Evolutionary conservation across 1,284 basidiomycete genomes (phyloP).

Genomic region (Malassezia brasiliensis): DNA sequence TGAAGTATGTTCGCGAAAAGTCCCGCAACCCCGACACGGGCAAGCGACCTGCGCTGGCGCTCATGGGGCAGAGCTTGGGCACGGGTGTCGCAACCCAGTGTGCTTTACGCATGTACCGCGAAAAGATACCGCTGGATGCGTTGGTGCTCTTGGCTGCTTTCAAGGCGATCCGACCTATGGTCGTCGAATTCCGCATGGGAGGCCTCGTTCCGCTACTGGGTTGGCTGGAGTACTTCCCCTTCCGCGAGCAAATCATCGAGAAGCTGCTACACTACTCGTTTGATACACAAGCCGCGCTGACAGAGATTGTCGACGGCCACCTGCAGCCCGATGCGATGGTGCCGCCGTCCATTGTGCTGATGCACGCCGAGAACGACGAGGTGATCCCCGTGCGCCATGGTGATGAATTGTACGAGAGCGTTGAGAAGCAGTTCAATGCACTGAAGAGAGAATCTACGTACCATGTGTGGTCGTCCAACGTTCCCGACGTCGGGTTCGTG

Average conservation of each 20-base stretch:
- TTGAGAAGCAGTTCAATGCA: background rate
- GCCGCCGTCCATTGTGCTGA: slow-evolving; percentile 62
- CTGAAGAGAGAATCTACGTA: background rate
- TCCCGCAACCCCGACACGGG: slow-evolving; percentile 1
- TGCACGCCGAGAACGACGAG: slow-evolving; percentile 69
- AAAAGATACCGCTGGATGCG: slow-evolving; percentile 53
- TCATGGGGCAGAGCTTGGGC: slow-evolving; percentile 73
- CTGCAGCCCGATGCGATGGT: slow-evolving; percentile 51
- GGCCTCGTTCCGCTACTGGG: slow-evolving; percentile 61
- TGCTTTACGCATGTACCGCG: slow-evolving; percentile 53
- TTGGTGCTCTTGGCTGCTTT: slow-evolving; percentile 70
- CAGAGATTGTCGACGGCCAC: slow-evolving; percentile 5
- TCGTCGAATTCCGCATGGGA: slow-evolving; percentile 58
- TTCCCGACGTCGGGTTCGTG: slow-evolving; percentile 5
- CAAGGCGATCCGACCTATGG: slow-evolving; percentile 58
- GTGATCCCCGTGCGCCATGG: slow-evolving; percentile 69
- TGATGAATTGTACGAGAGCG: slow-evolving; percentile 17
- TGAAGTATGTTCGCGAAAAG: slow-evolving; percentile 60
- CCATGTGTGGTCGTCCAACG: slow-evolving; percentile 12
- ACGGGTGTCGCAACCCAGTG: slow-evolving; percentile 65
- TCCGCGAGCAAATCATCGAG: slow-evolving; percentile 54
- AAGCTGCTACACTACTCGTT: slow-evolving; percentile 60
- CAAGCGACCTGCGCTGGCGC: slow-evolving; percentile 55
- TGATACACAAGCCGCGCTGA: slow-evolving; percentile 20
- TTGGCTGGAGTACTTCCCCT: slow-evolving; percentile 63